These are phyloP conservation scores for Tuber magnatum DNA, from an alignment of 495 filamentous ascomycete genomes.

Conservation along the genomic window DNA sequence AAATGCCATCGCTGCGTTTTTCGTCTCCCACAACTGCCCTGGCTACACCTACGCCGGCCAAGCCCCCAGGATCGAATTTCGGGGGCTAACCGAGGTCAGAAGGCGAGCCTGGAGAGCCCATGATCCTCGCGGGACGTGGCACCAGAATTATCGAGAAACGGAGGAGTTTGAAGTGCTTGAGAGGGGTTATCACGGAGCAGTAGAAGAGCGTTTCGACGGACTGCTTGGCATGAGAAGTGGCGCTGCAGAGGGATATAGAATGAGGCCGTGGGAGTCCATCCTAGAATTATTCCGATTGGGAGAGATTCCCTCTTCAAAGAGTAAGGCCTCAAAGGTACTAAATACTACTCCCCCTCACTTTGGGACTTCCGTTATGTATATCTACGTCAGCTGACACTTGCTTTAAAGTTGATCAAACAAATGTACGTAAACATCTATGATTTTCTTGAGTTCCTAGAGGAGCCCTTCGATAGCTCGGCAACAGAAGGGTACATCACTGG, in stretches of 20 bases:
- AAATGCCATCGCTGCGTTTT: not conserved
- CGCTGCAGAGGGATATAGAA: not conserved
- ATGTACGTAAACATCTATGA: not conserved
- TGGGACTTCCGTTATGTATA: not conserved
- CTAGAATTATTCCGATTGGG: not conserved
- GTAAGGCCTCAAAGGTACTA: not conserved
- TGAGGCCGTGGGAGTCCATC: not conserved
- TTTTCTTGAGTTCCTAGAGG: not conserved
- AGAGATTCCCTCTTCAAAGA: not conserved
- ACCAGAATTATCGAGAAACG: not conserved
- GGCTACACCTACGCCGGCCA: not conserved
- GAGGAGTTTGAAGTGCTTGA: not conserved
- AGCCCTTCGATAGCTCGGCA: not conserved
- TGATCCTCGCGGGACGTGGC: not conserved
- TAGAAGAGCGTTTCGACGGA: not conserved
- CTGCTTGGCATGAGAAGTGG: not conserved
- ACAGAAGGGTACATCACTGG: not conserved
- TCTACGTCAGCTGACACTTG: not conserved
- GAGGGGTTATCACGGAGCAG: not conserved
- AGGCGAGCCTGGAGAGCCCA: not conserved
- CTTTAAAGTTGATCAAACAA: not conserved
- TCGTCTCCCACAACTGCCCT: not conserved
- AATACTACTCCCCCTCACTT: not conserved
- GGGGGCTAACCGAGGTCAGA: not conserved
- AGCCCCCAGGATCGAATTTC: not conserved